Evolutionary conservation across 2,329 filamentous ascomycete genomes (phyloP), one percentile per base, ranked within the genome.

Genomic region (Aspergillus phoenicis): DNA sequence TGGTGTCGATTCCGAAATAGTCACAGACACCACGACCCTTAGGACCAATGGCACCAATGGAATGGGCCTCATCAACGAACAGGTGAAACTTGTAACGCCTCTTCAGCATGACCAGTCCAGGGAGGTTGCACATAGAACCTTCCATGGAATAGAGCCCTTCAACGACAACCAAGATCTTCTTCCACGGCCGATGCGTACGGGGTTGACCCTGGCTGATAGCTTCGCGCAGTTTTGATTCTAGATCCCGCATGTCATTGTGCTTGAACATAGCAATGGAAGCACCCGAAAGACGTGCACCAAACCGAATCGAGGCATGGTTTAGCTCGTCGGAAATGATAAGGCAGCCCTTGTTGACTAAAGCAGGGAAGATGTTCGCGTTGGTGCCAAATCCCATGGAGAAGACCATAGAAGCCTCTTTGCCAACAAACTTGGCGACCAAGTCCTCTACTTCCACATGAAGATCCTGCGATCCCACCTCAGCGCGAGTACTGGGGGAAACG

Each of bases 101-200:
- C 86, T 97, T 97, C 66, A 99, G 84, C 54, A 84, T 85, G 61
- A 99, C 80, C 54, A 99, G 83, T 63, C 91, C 91, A 1, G 95
- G 95, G n/a, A 99, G 85, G 75, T 99, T 95, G 78, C 91, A 95
- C 91, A 99, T 96, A 67, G 93, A 97, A 52, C 95, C 95, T 81
- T 99, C 95, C 95, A 99, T 99, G 1, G 94, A 98, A 83, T 99
- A 99, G 20, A 99, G 85, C 69, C 95, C 95, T 77, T 99, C 95
- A 39, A 99, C 91, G 39, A 94, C 93, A 48, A 99, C 91, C 55
- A 99, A 78, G 62, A 99, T 98, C 87, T 98, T 99, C 84, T 96
- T 97, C 95, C 95, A 99, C 1, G 95, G 95, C 30, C 95, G 90
- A 78, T 99, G 95, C n/a, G 94, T 99, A 67, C 95, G 90, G 57